Evolutionary conservation across 495 filamentous ascomycete species (phyloP).

Genomic region (Podospora tetraspora): DNA sequence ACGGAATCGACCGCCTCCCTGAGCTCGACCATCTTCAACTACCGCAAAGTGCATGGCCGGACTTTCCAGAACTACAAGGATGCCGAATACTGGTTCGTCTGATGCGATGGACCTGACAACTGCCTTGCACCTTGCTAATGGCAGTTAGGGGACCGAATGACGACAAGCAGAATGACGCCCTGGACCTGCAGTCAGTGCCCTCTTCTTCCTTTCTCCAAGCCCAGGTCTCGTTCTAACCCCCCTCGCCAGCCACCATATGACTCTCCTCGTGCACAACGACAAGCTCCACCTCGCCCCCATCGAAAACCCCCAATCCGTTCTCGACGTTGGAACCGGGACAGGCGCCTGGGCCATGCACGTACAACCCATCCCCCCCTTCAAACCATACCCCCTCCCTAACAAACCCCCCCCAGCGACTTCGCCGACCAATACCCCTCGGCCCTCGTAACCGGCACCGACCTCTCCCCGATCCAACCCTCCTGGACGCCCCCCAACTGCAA

Average conservation of each 20-base stretch:
- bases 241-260: constrained; percentile 3
- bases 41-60: constrained; percentile 24
- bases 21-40: constrained; percentile 28
- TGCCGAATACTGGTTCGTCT: constrained; percentile 10
- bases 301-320: constrained; percentile 42
- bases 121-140: background rate
- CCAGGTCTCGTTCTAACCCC: background rate
- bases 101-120: background rate
- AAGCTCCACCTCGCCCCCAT: constrained; percentile 50
- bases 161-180: constrained; percentile 2
- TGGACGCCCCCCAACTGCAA: constrained; percentile 25
- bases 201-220: background rate
- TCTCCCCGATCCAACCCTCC: constrained; percentile 35
- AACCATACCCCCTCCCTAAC: background rate
- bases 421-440: constrained; percentile 49
- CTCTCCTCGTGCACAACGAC: constrained; percentile 19
- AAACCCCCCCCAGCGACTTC: constrained; percentile 37
- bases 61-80: constrained; percentile 22
- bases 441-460: constrained; percentile 53
- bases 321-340: constrained; percentile 59
- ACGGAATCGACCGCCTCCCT: constrained; percentile 28
- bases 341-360: constrained; percentile 54
- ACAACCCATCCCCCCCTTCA: constrained; percentile 10
- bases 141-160: background rate
- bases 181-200: constrained; percentile 2